These are phyloP conservation scores for Silybum marianum DNA, from an alignment of 129 eudicot species.

Conservation along the genomic window DNA sequence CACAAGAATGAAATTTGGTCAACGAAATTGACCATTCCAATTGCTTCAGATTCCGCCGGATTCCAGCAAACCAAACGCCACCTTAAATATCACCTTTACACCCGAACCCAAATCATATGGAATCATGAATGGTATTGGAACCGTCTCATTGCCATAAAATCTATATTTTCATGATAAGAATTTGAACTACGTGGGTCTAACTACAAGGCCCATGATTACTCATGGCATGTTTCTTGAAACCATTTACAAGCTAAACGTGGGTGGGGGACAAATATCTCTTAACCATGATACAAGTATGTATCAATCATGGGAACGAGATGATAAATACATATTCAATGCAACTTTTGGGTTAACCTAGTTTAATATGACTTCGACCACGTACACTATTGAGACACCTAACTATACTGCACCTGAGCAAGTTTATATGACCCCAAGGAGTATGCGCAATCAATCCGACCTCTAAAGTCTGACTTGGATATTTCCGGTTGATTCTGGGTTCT, in stretches of 20 bases:
- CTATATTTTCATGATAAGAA: slow-evolving; percentile 11
- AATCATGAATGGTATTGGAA: slow-evolving; percentile 63
- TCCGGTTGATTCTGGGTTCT: slow-evolving; percentile 46
- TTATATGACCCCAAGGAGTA: slow-evolving; percentile 52
- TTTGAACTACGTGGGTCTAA: slow-evolving; percentile 8
- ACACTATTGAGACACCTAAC: slow-evolving; percentile 26
- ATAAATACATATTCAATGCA: slow-evolving; percentile 41
- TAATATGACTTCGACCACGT: slow-evolving; percentile 24
- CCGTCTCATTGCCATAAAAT: slow-evolving; percentile 52
- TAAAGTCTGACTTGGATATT: slow-evolving; percentile 36
- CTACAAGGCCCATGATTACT: slow-evolving; percentile 17
- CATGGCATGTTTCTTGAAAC: slow-evolving; percentile 24
- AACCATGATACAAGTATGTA: slow-evolving; percentile 42
- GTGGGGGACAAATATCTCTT: slow-evolving; percentile 46
- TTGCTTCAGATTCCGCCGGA: too few species aligned
- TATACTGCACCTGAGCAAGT: slow-evolving; percentile 50
- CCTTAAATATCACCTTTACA: slow-evolving; percentile 41
- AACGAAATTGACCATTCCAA: too few species aligned
- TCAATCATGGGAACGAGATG: slow-evolving; percentile 55
- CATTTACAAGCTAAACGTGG: slow-evolving; percentile 53
- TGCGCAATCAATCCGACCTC: slow-evolving; percentile 29
- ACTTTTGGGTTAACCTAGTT: slow-evolving; percentile 25
- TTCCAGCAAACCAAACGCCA: too few species aligned
- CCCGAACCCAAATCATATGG: slow-evolving; percentile 49
- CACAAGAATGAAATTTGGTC: too few species aligned